These are phyloP conservation scores for Hymenoscyphus salicellus DNA, from an alignment of 2,329 filamentous ascomycete species.

Conservation along the genomic window DNA sequence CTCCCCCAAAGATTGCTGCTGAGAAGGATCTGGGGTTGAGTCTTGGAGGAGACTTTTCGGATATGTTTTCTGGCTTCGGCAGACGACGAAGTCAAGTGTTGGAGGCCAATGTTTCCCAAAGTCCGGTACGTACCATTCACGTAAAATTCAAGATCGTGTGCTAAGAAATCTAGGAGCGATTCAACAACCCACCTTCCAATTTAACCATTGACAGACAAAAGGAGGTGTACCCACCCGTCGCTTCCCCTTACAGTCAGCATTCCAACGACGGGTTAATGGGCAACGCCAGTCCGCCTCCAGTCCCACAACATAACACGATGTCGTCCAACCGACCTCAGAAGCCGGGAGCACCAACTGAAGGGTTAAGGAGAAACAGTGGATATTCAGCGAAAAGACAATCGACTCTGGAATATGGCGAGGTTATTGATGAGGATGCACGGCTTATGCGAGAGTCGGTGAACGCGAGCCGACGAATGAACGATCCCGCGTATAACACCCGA, in stretches of 20 bases:
- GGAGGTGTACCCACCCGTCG: slow-evolving; percentile 23
- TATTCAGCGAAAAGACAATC: slow-evolving; percentile 30
- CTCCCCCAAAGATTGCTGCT: slow-evolving; percentile 31
- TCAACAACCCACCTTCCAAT: slow-evolving; percentile 28
- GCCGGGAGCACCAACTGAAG: slow-evolving; percentile 20
- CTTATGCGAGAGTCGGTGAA: slow-evolving; percentile 34
- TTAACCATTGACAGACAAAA: slow-evolving; percentile 32
- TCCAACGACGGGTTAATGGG: slow-evolving; percentile 34
- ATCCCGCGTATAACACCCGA: slow-evolving; percentile 20
- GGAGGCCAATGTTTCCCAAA: slow-evolving; percentile 30
- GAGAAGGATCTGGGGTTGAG: slow-evolving; percentile 33
- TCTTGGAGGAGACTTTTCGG: slow-evolving; percentile 36
- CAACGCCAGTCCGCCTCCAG: slow-evolving; percentile 28
- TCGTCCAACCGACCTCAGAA: slow-evolving; percentile 19
- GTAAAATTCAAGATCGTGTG: not conserved
- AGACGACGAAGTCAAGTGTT: slow-evolving; percentile 32
- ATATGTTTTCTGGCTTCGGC: slow-evolving; percentile 36
- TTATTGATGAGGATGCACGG: slow-evolving; percentile 35
- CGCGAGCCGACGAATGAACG: slow-evolving; percentile 31
- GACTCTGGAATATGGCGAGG: slow-evolving; percentile 29
- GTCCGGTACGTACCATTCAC: slow-evolving; percentile 29
- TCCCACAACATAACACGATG: slow-evolving; percentile 18
- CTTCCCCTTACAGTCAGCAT: slow-evolving; percentile 31
- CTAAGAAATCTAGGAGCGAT: not conserved
- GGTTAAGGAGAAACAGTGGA: slow-evolving; percentile 34